Evolutionary conservation across 225 moss, liverwort and hornwort species (phyloP).

Genomic region (Physcomitrium patens): DNA sequence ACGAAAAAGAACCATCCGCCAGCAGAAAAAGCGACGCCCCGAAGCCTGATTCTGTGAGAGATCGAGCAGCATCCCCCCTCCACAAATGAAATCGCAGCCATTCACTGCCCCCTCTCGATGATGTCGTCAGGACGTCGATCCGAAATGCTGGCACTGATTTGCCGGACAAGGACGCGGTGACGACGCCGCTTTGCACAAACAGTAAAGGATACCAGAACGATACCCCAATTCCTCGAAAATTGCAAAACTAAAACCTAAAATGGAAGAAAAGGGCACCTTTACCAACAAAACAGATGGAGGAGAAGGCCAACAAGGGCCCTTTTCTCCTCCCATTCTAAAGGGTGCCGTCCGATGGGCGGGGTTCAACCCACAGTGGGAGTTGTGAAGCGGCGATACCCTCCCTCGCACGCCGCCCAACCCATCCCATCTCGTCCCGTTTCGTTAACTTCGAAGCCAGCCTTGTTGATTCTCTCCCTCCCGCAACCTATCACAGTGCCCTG

Average conservation of each 20-base stretch:
- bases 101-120: too few species aligned
- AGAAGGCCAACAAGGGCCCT: neutral
- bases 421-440: neutral
- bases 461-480: too few species aligned
- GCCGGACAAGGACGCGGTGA: too few species aligned
- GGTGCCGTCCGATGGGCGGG: constrained; percentile 15
- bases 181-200: neutral
- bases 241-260: constrained; percentile 8
- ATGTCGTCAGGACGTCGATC: too few species aligned
- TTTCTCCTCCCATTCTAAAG: neutral
- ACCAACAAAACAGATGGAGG: neutral
- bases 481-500: too few species aligned
- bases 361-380: neutral
- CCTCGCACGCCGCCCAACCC: neutral
- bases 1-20: too few species aligned
- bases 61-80: too few species aligned
- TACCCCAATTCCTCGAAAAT: neutral
- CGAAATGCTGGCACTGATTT: too few species aligned
- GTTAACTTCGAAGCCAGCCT: constrained; percentile 14
- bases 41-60: too few species aligned
- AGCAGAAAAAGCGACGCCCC: too few species aligned
- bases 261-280: constrained; percentile 35
- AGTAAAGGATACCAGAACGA: neutral
- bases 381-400: constrained; percentile 42
- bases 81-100: too few species aligned